Percentiles rank a stretch among this genome's conserved stretches.
Evolutionary conservation across 2,329 filamentous ascomycete genomes (phyloP).

Genomic region (Alternaria ventricosa): DNA sequence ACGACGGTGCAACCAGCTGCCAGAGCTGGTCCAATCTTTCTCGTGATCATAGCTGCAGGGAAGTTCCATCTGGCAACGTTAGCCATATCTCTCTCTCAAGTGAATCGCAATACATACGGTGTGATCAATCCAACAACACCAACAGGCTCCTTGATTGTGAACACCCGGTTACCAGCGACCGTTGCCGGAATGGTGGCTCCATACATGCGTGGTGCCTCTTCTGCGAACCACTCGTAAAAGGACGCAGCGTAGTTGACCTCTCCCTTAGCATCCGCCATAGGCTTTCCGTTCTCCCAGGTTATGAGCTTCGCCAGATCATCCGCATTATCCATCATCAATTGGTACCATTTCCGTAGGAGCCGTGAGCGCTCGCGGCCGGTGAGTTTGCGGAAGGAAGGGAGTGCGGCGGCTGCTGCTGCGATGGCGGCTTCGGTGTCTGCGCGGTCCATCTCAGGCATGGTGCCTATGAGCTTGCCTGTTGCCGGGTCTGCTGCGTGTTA

Average conservation of each 20-base stretch:
- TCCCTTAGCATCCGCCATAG: constrained; percentile 61
- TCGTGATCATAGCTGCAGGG: constrained; percentile 58
- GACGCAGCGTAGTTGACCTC: constrained; percentile 50
- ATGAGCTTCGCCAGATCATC: constrained; percentile 84
- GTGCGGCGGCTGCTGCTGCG: constrained; percentile 77
- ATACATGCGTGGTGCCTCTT: constrained; percentile 49
- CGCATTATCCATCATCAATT: constrained; percentile 77
- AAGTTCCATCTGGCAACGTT: constrained; percentile 74
- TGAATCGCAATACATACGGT: constrained; percentile 63
- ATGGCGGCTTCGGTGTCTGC: constrained; percentile 84
- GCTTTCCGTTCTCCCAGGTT: constrained; percentile 91
- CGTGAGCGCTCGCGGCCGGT: constrained; percentile 77
- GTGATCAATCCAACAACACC: constrained; percentile 85
- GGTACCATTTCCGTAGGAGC: constrained; percentile 80
- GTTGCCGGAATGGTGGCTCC: constrained; percentile 77
- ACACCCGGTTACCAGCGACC: constrained; percentile 74
- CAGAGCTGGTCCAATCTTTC: constrained; percentile 68
- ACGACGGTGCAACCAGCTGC: constrained; percentile 97
- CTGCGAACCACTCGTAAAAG: constrained; percentile 52
- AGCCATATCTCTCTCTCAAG: too few relatives aligned
- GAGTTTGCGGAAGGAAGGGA: constrained; percentile 71
- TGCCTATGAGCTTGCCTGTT: constrained; percentile 80
- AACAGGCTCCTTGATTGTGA: constrained; percentile 82
- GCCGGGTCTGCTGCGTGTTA: constrained; percentile 70
- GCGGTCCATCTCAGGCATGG: constrained; percentile 81